phyloP scores from a whole-genome alignment of 148 eudicot species.

The Cornus florida region DNA sequence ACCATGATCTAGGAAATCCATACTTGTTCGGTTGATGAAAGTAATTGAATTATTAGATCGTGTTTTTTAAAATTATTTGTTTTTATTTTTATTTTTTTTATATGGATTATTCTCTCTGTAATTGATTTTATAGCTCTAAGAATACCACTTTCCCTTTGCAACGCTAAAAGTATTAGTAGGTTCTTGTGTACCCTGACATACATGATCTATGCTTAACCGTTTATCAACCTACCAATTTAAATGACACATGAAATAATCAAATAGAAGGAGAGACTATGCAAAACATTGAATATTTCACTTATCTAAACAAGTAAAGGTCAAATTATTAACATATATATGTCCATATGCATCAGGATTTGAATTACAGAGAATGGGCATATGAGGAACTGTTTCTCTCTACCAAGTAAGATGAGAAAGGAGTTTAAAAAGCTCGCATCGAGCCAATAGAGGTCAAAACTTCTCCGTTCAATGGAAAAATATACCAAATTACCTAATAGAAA shows the following conservation, averaged over 20 bases:
- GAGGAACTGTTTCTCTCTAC: conserved; percentile 5
- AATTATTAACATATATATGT: background rate
- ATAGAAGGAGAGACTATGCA: background rate
- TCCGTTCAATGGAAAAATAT: background rate
- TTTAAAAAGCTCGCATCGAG: background rate
- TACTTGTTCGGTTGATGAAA: background rate
- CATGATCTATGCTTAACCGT: background rate
- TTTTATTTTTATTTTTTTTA: too few relatives aligned
- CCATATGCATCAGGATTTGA: background rate
- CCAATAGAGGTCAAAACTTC: background rate
- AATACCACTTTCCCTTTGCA: background rate
- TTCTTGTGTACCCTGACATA: background rate
- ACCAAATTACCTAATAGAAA: too few relatives aligned
- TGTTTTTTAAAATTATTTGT: too few relatives aligned
- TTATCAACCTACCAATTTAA: background rate
- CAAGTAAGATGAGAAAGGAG: background rate
- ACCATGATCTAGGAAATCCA: background rate
- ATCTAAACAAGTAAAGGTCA: background rate
- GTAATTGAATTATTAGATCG: background rate
- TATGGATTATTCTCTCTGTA: too few relatives aligned
- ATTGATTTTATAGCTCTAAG: background rate
- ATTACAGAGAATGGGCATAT: background rate
- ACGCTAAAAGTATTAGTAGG: background rate
- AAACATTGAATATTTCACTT: background rate
- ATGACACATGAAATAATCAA: background rate